A percentile compares a stretch with the other conserved stretches of the same genome.
Evolutionary conservation across 2,329 filamentous ascomycete genomes (phyloP).

Genomic region (Botrytis tulipae): DNA sequence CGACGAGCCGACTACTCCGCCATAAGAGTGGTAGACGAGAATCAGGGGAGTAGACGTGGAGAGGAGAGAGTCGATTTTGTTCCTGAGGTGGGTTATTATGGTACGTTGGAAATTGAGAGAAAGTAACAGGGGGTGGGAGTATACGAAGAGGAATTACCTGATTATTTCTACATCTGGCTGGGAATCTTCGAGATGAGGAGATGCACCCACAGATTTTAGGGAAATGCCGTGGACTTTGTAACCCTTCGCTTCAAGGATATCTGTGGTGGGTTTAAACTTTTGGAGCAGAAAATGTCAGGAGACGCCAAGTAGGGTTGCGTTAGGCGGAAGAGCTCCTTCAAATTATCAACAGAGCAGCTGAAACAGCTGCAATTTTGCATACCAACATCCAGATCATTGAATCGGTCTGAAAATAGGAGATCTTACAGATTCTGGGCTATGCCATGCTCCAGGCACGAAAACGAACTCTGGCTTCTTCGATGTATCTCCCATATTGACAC

Average conservation of each 20-base stretch:
- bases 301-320: background rate
- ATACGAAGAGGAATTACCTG: slow-evolving; percentile 24
- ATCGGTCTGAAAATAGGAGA: background rate
- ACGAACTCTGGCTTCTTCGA: slow-evolving; percentile 30
- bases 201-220: slow-evolving; percentile 27
- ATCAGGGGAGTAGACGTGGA: slow-evolving; percentile 42
- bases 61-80: slow-evolving; percentile 37
- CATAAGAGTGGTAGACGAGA: slow-evolving; percentile 43
- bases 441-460: slow-evolving; percentile 34
- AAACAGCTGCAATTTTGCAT: background rate
- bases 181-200: slow-evolving; percentile 26
- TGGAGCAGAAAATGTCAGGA: background rate
- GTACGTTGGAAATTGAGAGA: background rate
- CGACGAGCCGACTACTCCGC: slow-evolving; percentile 40
- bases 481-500: background rate
- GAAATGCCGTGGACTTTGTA: slow-evolving; percentile 27
- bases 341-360: background rate
- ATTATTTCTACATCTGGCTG: slow-evolving; percentile 42
- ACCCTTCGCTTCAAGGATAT: slow-evolving; percentile 23
- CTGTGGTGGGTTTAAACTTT: slow-evolving; percentile 6
- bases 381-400: background rate
- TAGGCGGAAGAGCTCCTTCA: background rate
- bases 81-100: background rate
- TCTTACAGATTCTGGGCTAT: slow-evolving; percentile 28
- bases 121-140: background rate